phyloP scores from a whole-genome alignment of 2,329 filamentous ascomycete species.

The Pseudogymnoascus sp. region DNA sequence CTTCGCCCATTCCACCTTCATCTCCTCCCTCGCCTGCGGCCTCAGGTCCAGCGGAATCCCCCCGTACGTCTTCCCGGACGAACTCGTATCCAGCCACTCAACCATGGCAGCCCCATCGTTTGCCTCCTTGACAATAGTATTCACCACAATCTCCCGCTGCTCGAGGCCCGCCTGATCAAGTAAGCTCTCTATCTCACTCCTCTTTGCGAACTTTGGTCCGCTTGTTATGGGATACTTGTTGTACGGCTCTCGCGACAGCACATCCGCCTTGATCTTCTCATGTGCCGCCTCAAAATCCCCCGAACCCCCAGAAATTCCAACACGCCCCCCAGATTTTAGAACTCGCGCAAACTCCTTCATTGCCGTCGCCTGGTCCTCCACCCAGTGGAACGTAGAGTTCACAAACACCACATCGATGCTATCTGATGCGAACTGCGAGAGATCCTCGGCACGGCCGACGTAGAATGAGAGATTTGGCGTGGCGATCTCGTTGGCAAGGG shows the following conservation, averaged over 20 bases:
- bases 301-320: not conserved
- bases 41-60: conserved; percentile 25
- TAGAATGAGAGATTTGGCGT: conserved; percentile 20
- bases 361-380: conserved; percentile 20
- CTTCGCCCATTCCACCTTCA: conserved; percentile 26
- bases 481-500: conserved; percentile 16
- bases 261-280: conserved; percentile 12
- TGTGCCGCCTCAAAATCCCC: not conserved
- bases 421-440: conserved; percentile 17
- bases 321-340: conserved; percentile 16
- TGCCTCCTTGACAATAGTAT: conserved; percentile 21
- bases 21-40: conserved; percentile 23
- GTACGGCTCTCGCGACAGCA: conserved; percentile 22
- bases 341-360: conserved; percentile 21
- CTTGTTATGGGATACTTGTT: conserved; percentile 18
- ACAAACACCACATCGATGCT: conserved; percentile 23
- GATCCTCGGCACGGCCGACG: conserved; percentile 22
- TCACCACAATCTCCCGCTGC: conserved; percentile 18
- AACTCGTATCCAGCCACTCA: conserved; percentile 27
- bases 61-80: conserved; percentile 28
- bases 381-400: conserved; percentile 26
- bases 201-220: conserved; percentile 22
- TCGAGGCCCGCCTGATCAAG: conserved; percentile 19
- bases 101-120: conserved; percentile 21
- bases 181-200: conserved; percentile 17